Percentiles rank a stretch among this genome's conserved stretches.
Conservation (phyloP, 257 asterid genomes). For the Solanum dulcamara region DNA sequence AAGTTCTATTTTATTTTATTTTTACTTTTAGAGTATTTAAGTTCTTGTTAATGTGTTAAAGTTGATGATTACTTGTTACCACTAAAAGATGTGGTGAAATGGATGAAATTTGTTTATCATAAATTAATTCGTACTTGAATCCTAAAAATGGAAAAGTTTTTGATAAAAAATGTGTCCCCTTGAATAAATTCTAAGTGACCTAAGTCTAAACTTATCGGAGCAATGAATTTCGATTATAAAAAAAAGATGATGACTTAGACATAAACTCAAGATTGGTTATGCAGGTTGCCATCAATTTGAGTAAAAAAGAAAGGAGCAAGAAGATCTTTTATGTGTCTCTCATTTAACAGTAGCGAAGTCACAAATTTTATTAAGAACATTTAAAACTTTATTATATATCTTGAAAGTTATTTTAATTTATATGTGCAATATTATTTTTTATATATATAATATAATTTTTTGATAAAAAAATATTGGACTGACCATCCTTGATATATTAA, state of each 20-base stretch:
- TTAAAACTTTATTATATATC: too few relatives aligned
- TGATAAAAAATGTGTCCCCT: accelerated
- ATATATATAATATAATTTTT: too few relatives aligned
- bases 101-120: too few relatives aligned
- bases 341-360: background rate
- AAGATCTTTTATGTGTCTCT: background rate
- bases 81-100: background rate
- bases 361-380: too few relatives aligned
- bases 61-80: background rate
- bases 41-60: too few relatives aligned
- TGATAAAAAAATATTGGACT: too few relatives aligned
- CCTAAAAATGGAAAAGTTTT: background rate
- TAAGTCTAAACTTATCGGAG: background rate
- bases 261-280: background rate
- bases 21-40: too few relatives aligned
- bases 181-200: background rate
- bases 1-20: too few relatives aligned
- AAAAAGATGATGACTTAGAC: background rate
- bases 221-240: background rate
- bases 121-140: too few relatives aligned
- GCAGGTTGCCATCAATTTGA: background rate
- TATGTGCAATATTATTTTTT: too few relatives aligned
- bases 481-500: too few relatives aligned
- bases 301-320: background rate
- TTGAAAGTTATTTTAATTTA: too few relatives aligned